These are phyloP conservation scores for Aschersonia sp. DNA, from an alignment of 2,329 filamentous ascomycete genomes.

Conservation along the genomic window DNA sequence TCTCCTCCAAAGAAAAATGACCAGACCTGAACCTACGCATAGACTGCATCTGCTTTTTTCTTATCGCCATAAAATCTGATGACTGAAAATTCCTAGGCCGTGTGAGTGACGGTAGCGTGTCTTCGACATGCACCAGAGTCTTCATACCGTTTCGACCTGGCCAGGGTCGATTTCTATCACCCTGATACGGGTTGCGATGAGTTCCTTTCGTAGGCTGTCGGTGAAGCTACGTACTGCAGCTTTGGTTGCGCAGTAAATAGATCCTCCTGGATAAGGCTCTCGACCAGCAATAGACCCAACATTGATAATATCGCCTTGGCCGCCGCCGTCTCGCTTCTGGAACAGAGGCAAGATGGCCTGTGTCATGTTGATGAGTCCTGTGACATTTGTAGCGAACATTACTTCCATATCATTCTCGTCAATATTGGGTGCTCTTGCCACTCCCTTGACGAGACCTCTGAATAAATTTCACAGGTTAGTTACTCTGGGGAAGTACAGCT, in stretches of 20 bases:
- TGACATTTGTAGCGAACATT: constrained; percentile 92
- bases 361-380: constrained; percentile 90
- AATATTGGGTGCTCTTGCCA: constrained; percentile 76
- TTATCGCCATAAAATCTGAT: constrained; percentile 84
- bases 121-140: too few relatives aligned
- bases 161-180: constrained; percentile 84
- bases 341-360: constrained; percentile 78
- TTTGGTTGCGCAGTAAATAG: constrained; percentile 90
- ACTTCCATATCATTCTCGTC: constrained; percentile 63
- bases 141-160: constrained; percentile 67
- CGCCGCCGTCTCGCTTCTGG: constrained; percentile 59
- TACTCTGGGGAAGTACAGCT: too few relatives aligned
- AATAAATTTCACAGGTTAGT: not conserved
- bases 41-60: constrained; percentile 77
- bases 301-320: constrained; percentile 87
- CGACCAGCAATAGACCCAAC: constrained; percentile 79
- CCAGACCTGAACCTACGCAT: constrained; percentile 43
- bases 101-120: too few relatives aligned
- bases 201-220: constrained; percentile 67
- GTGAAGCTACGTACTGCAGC: constrained; percentile 77
- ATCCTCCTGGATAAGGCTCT: constrained; percentile 71
- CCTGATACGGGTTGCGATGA: constrained; percentile 65
- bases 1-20: not conserved
- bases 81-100: constrained; percentile 61
- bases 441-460: constrained; percentile 77